Evolutionary conservation across 306 rosid genomes (phyloP).

Genomic region (Corylus avellana): DNA sequence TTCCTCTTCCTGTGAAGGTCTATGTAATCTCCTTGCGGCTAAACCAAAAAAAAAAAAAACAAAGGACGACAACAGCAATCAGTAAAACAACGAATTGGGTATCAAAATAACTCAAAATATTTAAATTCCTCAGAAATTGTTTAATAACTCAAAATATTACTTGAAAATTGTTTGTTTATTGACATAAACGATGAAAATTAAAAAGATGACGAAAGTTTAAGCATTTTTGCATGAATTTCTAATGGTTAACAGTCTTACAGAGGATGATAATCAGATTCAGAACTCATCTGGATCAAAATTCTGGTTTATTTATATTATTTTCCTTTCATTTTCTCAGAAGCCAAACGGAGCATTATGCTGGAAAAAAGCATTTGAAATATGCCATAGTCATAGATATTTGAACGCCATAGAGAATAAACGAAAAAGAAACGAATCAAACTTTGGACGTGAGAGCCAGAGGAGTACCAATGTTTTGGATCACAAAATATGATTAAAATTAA

Average conservation of each 20-base stretch:
- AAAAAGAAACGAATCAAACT: not conserved
- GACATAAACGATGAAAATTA: not conserved
- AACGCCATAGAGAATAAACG: not conserved
- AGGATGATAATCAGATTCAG: not conserved
- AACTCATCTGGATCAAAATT: not conserved
- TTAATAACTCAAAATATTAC: not conserved
- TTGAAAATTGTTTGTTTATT: too few species aligned
- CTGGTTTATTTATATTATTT: not conserved
- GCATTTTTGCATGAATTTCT: too few species aligned
- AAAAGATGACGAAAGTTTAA: too few species aligned
- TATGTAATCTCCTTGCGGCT: constrained; percentile 99
- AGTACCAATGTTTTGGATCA: not conserved
- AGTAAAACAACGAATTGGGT: not conserved
- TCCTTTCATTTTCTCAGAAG: not conserved
- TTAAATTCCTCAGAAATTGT: not conserved
- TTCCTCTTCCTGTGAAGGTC: constrained; percentile 82
- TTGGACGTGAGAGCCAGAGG: too few species aligned
- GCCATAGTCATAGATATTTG: not conserved
- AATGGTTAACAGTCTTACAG: too few species aligned
- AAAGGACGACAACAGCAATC: not conserved
- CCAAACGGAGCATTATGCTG: not conserved
- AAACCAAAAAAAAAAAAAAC: not conserved
- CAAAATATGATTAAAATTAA: not conserved
- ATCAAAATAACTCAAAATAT: not conserved
- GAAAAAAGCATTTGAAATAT: not conserved